A percentile compares a stretch with the other conserved stretches of the same genome.
Conservation (phyloP, 2,329 filamentous ascomycete species). For the Akanthomyces uredinophilus region DNA sequence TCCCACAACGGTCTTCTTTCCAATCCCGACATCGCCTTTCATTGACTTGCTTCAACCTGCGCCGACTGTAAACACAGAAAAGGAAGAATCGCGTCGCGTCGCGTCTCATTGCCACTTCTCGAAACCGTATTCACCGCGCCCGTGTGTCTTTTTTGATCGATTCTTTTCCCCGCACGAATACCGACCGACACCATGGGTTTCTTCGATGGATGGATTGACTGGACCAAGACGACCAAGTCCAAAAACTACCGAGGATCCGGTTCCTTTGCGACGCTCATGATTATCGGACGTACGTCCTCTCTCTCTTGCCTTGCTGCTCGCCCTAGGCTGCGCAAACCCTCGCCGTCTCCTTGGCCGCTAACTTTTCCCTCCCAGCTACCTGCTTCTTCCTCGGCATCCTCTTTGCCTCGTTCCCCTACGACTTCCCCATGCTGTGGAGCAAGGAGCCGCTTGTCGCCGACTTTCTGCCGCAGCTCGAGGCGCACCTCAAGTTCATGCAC, state of each 20-base stretch:
- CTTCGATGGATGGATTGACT: constrained; percentile 39
- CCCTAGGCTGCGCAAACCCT: neutral
- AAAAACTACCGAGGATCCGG: constrained; percentile 53
- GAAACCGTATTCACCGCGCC: neutral
- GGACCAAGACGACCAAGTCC: constrained; percentile 53
- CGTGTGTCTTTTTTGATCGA: neutral
- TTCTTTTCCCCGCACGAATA: neutral
- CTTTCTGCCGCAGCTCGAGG: constrained; percentile 82
- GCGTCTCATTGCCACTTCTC: neutral
- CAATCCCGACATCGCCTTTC: neutral
- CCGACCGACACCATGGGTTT: constrained; percentile 12
- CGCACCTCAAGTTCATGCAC: constrained; percentile 86
- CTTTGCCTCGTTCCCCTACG: constrained; percentile 94
- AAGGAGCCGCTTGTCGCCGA: constrained; percentile 56
- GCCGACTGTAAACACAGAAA: neutral
- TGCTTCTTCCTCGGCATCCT: constrained; percentile 98
- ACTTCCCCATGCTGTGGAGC: constrained; percentile 83
- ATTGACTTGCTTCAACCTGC: neutral
- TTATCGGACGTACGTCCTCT: constrained; percentile 77
- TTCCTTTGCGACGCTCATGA: constrained; percentile 94
- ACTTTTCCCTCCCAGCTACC: constrained; percentile 50
- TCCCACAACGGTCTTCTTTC: neutral
- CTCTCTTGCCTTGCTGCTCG: constrained; percentile 4
- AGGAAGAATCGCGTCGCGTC: neutral
- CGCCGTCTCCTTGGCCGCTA: neutral